Percentiles rank a stretch among this genome's conserved stretches.
phyloP scores from a whole-genome alignment of 306 rosid genomes.

The Acacia crassicarpa region DNA sequence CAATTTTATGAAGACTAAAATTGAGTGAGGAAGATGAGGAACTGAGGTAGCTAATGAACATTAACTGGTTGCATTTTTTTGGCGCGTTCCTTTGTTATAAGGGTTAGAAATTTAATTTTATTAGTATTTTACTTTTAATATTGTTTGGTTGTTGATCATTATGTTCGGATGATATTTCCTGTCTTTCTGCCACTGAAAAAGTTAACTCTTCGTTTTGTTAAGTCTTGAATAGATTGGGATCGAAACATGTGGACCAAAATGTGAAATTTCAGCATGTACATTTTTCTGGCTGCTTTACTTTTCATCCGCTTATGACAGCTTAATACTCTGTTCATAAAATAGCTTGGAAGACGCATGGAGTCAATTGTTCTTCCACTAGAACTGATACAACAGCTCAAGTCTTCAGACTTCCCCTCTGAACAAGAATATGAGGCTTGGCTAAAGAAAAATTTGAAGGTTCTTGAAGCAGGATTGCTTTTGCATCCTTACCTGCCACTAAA shows the following conservation, averaged over 20 bases:
- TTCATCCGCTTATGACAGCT: constrained; percentile 29
- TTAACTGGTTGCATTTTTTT: constrained; percentile 11
- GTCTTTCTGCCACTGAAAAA: neutral
- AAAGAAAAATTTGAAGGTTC: constrained; percentile 77
- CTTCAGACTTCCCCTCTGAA: constrained; percentile 67
- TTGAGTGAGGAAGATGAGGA: neutral
- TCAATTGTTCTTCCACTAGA: constrained; percentile 88
- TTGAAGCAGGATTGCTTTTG: constrained; percentile 79
- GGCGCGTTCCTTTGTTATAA: neutral
- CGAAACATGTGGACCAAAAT: constrained; percentile 24
- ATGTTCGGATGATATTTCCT: neutral
- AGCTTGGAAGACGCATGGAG: constrained; percentile 92
- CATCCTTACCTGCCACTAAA: constrained; percentile 67
- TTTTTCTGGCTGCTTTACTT: constrained; percentile 15
- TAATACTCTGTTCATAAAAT: constrained; percentile 43
- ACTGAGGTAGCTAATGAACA: neutral
- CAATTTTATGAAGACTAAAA: neutral
- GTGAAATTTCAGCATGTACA: constrained; percentile 3
- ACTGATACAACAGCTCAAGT: constrained; percentile 75
- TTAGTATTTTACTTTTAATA: constrained; percentile 14
- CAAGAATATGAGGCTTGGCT: constrained; percentile 83
- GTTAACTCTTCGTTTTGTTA: neutral
- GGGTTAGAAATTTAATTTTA: neutral
- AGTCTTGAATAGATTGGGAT: neutral
- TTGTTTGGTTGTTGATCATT: constrained; percentile 22